Conservation (phyloP, 352 stramenopile genomes). For the Globisporangium radiosum region DNA sequence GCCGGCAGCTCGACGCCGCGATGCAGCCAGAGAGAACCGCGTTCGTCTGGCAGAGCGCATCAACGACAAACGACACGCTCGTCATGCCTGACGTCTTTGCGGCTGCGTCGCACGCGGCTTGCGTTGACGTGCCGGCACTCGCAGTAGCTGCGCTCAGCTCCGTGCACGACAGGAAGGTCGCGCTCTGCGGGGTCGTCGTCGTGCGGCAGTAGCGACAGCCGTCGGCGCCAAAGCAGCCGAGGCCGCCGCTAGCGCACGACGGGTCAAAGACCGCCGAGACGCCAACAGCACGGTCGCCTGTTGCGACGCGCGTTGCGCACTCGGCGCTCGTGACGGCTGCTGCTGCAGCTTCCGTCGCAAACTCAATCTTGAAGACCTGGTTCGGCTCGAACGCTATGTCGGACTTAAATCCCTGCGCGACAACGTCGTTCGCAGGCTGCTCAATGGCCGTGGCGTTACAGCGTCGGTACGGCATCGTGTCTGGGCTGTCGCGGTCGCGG, state of each 20-base stretch:
- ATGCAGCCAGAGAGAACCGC: slow-evolving; percentile 36
- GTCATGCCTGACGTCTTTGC: slow-evolving; percentile 24
- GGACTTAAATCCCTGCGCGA: neutral
- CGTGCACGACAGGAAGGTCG: slow-evolving; percentile 18
- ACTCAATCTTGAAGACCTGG: too few relatives aligned
- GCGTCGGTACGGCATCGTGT: slow-evolving; percentile 11
- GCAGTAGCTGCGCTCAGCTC: slow-evolving; percentile 4
- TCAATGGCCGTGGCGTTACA: slow-evolving; percentile 1
- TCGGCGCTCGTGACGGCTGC: slow-evolving; percentile 9
- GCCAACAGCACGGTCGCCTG: slow-evolving; percentile 23
- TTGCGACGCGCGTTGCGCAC: slow-evolving; percentile 20
- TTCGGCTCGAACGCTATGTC: too few relatives aligned
- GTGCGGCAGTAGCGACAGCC: slow-evolving; percentile 24
- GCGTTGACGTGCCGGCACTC: slow-evolving; percentile 12
- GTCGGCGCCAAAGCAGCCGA: slow-evolving; percentile 24
- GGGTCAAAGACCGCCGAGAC: slow-evolving; percentile 22
- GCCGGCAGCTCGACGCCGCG: slow-evolving; percentile 30
- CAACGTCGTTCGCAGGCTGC: neutral
- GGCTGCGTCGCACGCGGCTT: slow-evolving; percentile 20
- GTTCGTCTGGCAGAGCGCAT: slow-evolving; percentile 29
- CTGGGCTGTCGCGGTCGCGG: neutral
- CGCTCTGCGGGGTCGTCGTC: slow-evolving; percentile 17
- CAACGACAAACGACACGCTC: slow-evolving; percentile 34
- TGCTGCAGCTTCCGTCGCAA: neutral
- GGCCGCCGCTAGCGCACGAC: slow-evolving; percentile 18